These are phyloP conservation scores for Draba incana DNA, from an alignment of 345 rosid species.

Conservation along the genomic window DNA sequence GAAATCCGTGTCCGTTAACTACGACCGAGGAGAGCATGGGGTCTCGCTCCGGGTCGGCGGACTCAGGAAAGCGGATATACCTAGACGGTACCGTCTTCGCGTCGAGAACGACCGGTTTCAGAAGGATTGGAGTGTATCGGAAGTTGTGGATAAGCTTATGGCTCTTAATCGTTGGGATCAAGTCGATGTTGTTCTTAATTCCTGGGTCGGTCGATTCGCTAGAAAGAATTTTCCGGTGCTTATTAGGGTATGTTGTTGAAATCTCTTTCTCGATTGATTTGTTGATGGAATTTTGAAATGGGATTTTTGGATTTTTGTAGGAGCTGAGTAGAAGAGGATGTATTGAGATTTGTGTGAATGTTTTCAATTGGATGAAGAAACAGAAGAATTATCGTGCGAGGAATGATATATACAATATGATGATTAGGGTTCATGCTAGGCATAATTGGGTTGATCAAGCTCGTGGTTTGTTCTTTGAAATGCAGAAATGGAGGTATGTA, in stretches of 20 bases:
- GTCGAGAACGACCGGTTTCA: conserved; percentile 76
- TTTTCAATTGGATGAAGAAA: conserved; percentile 77
- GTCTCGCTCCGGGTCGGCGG: conserved; percentile 68
- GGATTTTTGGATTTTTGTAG: conserved; percentile 38
- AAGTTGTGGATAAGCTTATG: conserved; percentile 59
- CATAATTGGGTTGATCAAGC: conserved; percentile 79
- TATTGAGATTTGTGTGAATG: conserved; percentile 64
- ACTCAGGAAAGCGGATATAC: conserved; percentile 61
- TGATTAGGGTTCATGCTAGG: conserved; percentile 85
- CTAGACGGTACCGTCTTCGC: conserved; percentile 60
- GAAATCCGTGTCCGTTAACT: conserved; percentile 68
- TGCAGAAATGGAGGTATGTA: conserved; percentile 87
- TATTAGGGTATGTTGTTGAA: conserved; percentile 49
- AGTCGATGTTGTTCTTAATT: conserved; percentile 65
- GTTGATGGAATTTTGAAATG: background rate
- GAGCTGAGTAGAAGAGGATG: conserved; percentile 77
- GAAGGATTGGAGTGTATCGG: conserved; percentile 84
- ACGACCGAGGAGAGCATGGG: conserved; percentile 70
- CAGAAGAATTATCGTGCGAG: conserved; percentile 85
- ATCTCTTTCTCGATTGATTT: conserved; percentile 12
- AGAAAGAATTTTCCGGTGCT: conserved; percentile 76
- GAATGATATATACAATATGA: conserved; percentile 82
- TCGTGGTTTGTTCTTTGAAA: conserved; percentile 93
- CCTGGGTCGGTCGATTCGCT: conserved; percentile 88
- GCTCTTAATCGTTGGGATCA: conserved; percentile 60